Evolutionary conservation across 179 eudicot genomes (phyloP).

Genomic region (Nepenthes alata): DNA sequence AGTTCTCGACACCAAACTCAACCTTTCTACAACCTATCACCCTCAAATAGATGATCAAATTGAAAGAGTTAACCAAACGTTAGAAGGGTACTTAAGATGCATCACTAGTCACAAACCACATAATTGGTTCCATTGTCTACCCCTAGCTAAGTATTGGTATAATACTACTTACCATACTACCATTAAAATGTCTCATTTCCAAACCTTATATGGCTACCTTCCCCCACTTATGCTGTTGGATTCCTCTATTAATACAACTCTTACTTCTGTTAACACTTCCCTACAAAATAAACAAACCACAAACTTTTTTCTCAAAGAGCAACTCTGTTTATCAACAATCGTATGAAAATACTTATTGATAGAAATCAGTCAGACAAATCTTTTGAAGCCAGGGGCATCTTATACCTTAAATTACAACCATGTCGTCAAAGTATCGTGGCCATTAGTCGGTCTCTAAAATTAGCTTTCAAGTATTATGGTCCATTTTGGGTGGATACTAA

Average conservation of each 20-base stretch:
- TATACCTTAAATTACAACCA: neutral
- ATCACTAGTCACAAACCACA: too few species aligned
- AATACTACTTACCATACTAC: too few species aligned
- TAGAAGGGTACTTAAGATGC: too few species aligned
- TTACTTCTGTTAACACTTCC: neutral
- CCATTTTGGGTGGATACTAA: neutral
- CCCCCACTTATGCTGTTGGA: neutral
- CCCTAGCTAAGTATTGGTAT: too few species aligned
- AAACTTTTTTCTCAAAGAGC: neutral
- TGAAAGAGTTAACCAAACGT: too few species aligned
- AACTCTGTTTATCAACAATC: neutral
- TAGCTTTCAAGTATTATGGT: neutral
- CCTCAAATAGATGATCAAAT: too few species aligned
- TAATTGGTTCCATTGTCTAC: too few species aligned
- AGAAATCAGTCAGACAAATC: neutral
- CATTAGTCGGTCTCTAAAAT: neutral
- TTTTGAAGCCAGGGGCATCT: neutral
- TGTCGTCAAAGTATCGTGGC: neutral
- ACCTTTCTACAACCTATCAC: too few species aligned
- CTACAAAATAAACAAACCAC: neutral
- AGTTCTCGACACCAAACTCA: neutral
- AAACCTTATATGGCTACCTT: too few species aligned
- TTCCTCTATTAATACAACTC: neutral
- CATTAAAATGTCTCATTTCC: too few species aligned
- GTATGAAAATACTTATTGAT: neutral